Evolutionary conservation across 148 eudicot genomes (phyloP), one percentile per base, ranked within the genome.

Genomic region (Spergularia bocconei): DNA sequence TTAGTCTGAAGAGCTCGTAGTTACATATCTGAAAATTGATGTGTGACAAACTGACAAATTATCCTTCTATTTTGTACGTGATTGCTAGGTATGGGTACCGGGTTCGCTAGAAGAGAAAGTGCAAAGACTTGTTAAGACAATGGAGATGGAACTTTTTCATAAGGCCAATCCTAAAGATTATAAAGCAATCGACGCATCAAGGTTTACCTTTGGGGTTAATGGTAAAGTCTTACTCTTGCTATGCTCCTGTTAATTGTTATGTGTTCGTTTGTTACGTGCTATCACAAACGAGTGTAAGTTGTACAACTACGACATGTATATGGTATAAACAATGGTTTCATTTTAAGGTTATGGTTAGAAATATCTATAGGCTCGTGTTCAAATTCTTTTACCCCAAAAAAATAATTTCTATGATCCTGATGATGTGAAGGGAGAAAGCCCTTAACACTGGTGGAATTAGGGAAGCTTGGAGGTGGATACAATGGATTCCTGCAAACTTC

Each of bases 31-130:
- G 36, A 29, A 29, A 29, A 2, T 29, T 29, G 36, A 29, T 4
- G 36, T 29, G 36, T 29, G 36, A n/a, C 36, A 29, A 29, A 29
- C 3, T 29, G 36, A n/a, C 36, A 29, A 29, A 29, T 29, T 29
- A 29, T 29, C 36, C 36, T 29, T 29, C 4, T 59, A 33, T 61
- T 47, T 64, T 58, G 73, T 80, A 79, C 38, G 36, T 29, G 36
- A 72, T 72, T 63, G 21, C 36, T 47, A 91, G 92, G 50, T 80
- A 82, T 93, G 98, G 96, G 75, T 85, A n/a, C 64, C 81, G 4
- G 95, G 95, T 66, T 88, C 97, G 63, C 60, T 92, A 7, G 97
- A 92, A 80, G 91, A 92, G 65, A 84, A 84, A 68, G 98, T 90
- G 79, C 98, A 93, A 68, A 81, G 81, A 54, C 83, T 91, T 23